phyloP scores from a whole-genome alignment of 2,329 filamentous ascomycete genomes.

The Paraphoma chrysanthemicola region DNA sequence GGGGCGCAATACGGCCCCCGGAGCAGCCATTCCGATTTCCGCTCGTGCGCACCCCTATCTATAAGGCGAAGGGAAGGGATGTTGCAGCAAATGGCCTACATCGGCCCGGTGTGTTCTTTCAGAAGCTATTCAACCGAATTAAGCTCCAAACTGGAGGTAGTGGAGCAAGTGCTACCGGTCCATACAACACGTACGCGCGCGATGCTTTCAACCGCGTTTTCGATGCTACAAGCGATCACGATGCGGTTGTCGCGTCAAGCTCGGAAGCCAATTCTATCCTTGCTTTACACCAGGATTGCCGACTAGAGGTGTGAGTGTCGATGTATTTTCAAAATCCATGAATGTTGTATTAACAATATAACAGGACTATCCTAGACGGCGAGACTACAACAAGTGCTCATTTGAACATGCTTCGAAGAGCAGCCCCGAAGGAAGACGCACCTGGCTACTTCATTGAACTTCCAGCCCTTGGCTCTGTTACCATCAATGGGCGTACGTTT shows the following conservation, averaged over 20 bases:
- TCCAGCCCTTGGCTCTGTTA: constrained; percentile 10
- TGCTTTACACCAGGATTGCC: constrained; percentile 1
- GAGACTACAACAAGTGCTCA: neutral
- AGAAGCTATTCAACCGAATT: no score
- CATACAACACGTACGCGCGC: no score
- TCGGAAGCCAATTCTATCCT: no score
- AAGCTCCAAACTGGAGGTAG: no score
- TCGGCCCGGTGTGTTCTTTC: no score
- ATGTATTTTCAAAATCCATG: no score
- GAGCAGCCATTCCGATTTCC: constrained; percentile 9
- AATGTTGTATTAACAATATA: neutral
- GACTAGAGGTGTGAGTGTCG: constrained; percentile 10
- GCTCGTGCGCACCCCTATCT: constrained; percentile 9
- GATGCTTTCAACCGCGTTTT: no score
- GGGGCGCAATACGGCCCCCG: neutral
- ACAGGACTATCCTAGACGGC: neutral
- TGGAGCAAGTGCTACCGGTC: no score
- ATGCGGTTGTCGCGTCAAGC: no score
- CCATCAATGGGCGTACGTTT: constrained; percentile 24
- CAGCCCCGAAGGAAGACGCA: neutral
- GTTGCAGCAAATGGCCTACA: neutral
- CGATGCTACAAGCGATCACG: no score
- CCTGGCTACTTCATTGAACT: constrained; percentile 18
- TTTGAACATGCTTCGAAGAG: constrained; percentile 6
- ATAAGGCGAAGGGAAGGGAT: neutral